Conservation (phyloP, 768 basidiomycete genomes). For the Leucocoprinus leucothites region DNA sequence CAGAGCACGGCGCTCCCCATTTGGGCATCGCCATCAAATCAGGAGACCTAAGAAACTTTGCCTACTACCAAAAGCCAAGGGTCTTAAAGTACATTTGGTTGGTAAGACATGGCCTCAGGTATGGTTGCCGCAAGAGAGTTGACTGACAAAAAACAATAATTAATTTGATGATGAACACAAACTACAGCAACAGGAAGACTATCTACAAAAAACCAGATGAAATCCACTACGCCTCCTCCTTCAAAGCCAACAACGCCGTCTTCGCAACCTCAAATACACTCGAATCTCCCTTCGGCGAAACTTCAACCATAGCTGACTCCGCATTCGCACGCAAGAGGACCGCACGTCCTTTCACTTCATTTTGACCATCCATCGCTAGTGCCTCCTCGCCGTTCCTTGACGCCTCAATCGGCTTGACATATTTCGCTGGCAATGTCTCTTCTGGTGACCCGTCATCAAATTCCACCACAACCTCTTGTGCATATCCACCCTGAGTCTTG, state of each 20-base stretch:
- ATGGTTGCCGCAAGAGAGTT: too few relatives aligned
- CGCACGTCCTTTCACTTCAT: conserved; percentile 22
- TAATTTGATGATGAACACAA: too few relatives aligned
- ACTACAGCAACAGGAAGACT: not conserved
- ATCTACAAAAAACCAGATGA: conserved; percentile 1
- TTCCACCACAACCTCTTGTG: conserved; percentile 33
- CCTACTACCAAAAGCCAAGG: too few relatives aligned
- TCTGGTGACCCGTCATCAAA: conserved; percentile 25
- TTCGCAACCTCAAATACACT: conserved; percentile 34
- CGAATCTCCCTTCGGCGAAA: conserved; percentile 34
- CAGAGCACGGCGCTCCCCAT: not conserved
- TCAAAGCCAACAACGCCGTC: conserved; percentile 32
- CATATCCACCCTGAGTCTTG: conserved; percentile 25
- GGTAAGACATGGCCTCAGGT: too few relatives aligned
- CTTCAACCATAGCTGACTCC: conserved; percentile 29
- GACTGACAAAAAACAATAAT: too few relatives aligned
- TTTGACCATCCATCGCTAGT: conserved; percentile 45
- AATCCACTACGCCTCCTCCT: conserved; percentile 19
- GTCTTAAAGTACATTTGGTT: too few relatives aligned
- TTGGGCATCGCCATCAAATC: not conserved
- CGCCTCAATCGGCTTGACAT: conserved; percentile 27
- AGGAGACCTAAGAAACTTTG: too few relatives aligned
- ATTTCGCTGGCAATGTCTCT: conserved; percentile 25
- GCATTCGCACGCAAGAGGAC: conserved; percentile 40
- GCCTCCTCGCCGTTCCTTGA: conserved; percentile 41